Base-by-base conservation (phyloP, 1,284 basidiomycete species). In the Fistulinella staudtii region DNA sequence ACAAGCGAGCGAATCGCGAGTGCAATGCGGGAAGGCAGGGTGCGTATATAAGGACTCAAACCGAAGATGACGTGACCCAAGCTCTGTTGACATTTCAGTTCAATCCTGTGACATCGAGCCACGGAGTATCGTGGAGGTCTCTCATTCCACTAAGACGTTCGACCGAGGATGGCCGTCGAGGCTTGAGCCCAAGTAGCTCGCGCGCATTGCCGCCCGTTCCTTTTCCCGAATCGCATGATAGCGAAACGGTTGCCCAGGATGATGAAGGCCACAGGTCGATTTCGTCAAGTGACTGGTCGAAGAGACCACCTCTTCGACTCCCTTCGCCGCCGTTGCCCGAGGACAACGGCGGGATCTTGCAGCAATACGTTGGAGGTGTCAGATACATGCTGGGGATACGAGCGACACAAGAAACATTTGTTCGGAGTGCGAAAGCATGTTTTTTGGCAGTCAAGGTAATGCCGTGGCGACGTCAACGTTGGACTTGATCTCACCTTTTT, bases 1-100 rank as follows among this genome's bases (percentile, higher is more conserved):
- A 80, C 80, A 1, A 82, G 82, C 36, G 85, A 89, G 43, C 78
- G 83, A 36, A 82, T 94, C 5, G 61, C 77, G 11, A 61, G 58
- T 22, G 85, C 81, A 3, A 73, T 89, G 39, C 71, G 74, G 31
- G 78, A 84, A 40, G 85, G 85, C 34, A 76, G 72, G 67, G 85
- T 85, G 52, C n/a, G 74, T 67, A 18, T 35, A 23, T 4, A 8
- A 22, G 21, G n/a, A 14, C 20, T 41, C 4, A 14, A 4, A n/a
- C 2, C 5, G 9, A 10, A n/a, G 5, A 13, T 24, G 33, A 28
- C n/a, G 18, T 36, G 20, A 31, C 23, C 29, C 24, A 10, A 46
- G 20, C 13, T 34, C 8, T 24, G 22, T 23, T 17, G 0, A 41
- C 7, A 3, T 39, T 51, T 20, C 27, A 63, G 61, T 65, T 63